Conservation (phyloP, 2,329 filamentous ascomycete species). For the Karstenula rhodostoma region DNA sequence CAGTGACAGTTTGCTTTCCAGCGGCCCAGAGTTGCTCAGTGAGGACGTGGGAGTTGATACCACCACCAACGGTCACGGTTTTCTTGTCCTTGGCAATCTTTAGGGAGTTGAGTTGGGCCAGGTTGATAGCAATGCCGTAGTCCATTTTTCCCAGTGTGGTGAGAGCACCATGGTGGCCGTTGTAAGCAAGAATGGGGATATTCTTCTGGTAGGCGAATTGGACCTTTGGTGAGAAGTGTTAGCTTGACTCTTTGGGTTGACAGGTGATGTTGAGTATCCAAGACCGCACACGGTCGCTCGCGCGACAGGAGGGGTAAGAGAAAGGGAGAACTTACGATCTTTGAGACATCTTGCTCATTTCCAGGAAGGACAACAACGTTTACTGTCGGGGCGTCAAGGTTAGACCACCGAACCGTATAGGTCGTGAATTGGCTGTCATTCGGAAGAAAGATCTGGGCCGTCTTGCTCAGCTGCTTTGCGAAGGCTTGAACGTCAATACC, state of each 20-base stretch:
- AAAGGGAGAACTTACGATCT: slow-evolving; percentile 26
- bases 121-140: slow-evolving; percentile 60
- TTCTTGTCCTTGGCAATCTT: slow-evolving; percentile 53
- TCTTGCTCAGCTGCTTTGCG: slow-evolving; percentile 25
- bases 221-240: slow-evolving; percentile 45
- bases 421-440: slow-evolving; percentile 23
- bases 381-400: slow-evolving; percentile 28
- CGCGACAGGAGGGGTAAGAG: neutral
- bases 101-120: slow-evolving; percentile 56
- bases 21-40: slow-evolving; percentile 59
- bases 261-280: neutral
- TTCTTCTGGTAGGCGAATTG: slow-evolving; percentile 58
- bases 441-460: slow-evolving; percentile 27
- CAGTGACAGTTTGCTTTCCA: slow-evolving; percentile 58
- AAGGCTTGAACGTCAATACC: slow-evolving; percentile 29
- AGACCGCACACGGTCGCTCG: neutral
- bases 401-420: slow-evolving; percentile 29
- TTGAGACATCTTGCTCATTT: slow-evolving; percentile 29
- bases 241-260: neutral
- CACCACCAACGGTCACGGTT: slow-evolving; percentile 60
- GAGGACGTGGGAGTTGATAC: slow-evolving; percentile 56
- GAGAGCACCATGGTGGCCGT: slow-evolving; percentile 62
- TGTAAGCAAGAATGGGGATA: slow-evolving; percentile 62
- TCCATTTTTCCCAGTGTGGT: slow-evolving; percentile 60
- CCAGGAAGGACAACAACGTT: slow-evolving; percentile 30